Evolutionary conservation across 768 basidiomycete genomes (phyloP).

Genomic region (Rhodotorula diobovata): DNA sequence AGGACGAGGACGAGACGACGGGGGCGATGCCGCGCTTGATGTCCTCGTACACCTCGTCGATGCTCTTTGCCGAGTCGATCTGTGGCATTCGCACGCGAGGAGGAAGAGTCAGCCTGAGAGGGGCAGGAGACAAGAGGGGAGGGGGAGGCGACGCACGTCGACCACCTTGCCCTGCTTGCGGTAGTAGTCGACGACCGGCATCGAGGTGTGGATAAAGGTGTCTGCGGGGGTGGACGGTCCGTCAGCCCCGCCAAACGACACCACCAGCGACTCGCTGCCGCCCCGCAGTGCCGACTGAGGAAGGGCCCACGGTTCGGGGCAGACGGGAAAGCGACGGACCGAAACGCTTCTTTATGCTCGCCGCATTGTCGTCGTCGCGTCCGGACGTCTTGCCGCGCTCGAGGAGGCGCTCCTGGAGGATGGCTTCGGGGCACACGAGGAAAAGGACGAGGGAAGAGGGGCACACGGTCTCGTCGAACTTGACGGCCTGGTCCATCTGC

Average conservation of each 20-base stretch:
- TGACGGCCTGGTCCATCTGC: conserved; percentile 94
- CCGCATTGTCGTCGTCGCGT: conserved; percentile 88
- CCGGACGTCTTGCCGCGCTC: conserved; percentile 91
- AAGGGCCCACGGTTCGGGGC: too few relatives aligned
- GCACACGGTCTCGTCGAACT: conserved; percentile 86
- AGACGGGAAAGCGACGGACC: too few relatives aligned
- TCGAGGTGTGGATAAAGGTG: conserved; percentile 66
- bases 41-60: conserved; percentile 67
- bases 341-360: conserved; percentile 96
- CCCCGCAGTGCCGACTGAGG: background rate
- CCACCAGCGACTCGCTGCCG: background rate
- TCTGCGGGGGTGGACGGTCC: background rate
- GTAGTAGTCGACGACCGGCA: conserved; percentile 91
- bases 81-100: conserved; percentile 29
- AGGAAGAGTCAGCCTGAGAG: background rate
- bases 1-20: conserved; percentile 48
- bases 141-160: conserved; percentile 56
- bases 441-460: conserved; percentile 72
- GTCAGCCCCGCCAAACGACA: too few relatives aligned
- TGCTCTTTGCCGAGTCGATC: conserved; percentile 52
- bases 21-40: conserved; percentile 58
- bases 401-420: conserved; percentile 77
- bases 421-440: conserved; percentile 78
- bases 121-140: background rate
- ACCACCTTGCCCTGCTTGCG: conserved; percentile 63